A percentile compares a stretch with the other conserved stretches of the same genome.
phyloP scores from a whole-genome alignment of 331 rosid genomes.

The Malus hybrid region DNA sequence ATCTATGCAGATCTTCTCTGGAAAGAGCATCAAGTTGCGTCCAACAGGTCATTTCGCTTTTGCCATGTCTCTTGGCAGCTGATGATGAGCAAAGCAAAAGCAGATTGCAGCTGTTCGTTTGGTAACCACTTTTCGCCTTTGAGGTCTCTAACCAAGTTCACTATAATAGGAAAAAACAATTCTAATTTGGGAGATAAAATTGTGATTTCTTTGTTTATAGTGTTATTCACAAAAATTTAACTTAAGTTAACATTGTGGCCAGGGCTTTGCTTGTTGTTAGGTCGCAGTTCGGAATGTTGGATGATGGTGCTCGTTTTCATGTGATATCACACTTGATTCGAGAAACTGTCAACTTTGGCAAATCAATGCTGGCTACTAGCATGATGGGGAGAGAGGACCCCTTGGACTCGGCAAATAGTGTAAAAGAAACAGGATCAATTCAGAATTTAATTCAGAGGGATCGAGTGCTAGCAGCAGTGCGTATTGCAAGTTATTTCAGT shows the following conservation, averaged over 20 bases:
- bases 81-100: slow-evolving; percentile 96
- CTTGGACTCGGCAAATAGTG: slow-evolving; percentile 33
- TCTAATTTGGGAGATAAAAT: too few relatives aligned
- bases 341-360: slow-evolving; percentile 74
- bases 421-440: slow-evolving; percentile 64
- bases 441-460: slow-evolving; percentile 87
- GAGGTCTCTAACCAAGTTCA: slow-evolving; percentile 9
- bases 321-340: slow-evolving; percentile 85
- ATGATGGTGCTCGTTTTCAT: slow-evolving; percentile 90
- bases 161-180: too few relatives aligned
- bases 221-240: slow-evolving; percentile 21
- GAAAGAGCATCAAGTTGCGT: slow-evolving; percentile 86
- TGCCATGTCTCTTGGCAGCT: slow-evolving; percentile 75
- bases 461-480: slow-evolving; percentile 80
- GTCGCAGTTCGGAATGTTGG: slow-evolving; percentile 71
- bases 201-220: neutral
- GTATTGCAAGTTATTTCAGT: slow-evolving; percentile 28
- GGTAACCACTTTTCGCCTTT: slow-evolving; percentile 42
- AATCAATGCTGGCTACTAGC: slow-evolving; percentile 82
- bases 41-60: slow-evolving; percentile 70
- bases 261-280: slow-evolving; percentile 90
- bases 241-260: slow-evolving; percentile 28
- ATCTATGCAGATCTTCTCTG: slow-evolving; percentile 80
- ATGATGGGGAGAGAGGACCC: slow-evolving; percentile 60
- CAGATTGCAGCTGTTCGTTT: slow-evolving; percentile 84